Evolutionary conservation across 495 filamentous ascomycete species (phyloP), one percentile per base, ranked within the genome.

Genomic region (Evernia prunastri): DNA sequence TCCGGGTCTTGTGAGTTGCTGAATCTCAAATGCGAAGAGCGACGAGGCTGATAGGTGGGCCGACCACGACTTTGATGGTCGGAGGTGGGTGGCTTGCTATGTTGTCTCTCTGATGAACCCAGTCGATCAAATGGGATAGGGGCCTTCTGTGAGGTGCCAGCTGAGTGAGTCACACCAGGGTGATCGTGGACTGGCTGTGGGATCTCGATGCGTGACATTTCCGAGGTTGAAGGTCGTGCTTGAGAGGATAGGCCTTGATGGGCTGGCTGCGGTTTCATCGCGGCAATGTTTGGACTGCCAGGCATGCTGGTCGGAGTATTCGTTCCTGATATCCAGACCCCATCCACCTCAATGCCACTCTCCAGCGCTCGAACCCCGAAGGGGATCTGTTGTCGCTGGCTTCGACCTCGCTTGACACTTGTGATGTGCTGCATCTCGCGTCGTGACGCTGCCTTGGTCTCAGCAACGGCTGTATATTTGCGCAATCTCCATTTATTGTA

Each of bases 351-450:
- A 29, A 96, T 80, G 17, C 92, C 92, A 66, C 83, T 89, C 71
- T 98, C 89, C 36, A 98, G 81, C 20, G 93, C 92, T 69, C 89
- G 86, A 37, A 96, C 86, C 31, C 94, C 94, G 69, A 97, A 98
- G 5, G 91, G 92, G 56, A 96, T 82, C 18, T 90, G 86, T 60
- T 84, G 79, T 31, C 90, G 86, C 60, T 84, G 79, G 31, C 69
- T 69, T 71, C 73, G 72, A 3, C 65, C 51, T 18, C 72, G 77
- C 69, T 75, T 75, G 69, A 69, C 58, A 61, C 73, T 67, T 23
- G 66, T 68, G 53, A 72, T 64, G 36, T 75, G 65, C 53, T 70
- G 79, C 20, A 75, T 80, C 71, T 78, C 80, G 64, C 81, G 58
- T 23, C 70, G 73, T 61, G 83, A 79, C 8, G 77, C 79, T 71